phyloP scores from a whole-genome alignment of 495 filamentous ascomycete species.

The Geopyxis carbonaria region DNA sequence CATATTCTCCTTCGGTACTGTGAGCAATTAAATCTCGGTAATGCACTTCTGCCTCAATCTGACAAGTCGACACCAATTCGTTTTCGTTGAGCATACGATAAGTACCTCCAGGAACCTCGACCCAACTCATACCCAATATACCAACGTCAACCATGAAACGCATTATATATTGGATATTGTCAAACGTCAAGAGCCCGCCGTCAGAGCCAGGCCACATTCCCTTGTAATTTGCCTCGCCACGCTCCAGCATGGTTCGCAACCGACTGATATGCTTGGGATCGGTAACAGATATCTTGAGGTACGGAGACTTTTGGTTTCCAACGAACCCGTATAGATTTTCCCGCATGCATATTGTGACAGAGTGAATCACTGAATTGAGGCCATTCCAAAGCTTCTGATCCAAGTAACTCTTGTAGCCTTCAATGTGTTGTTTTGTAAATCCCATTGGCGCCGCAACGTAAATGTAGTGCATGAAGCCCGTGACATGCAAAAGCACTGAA shows the following conservation, averaged over 20 bases:
- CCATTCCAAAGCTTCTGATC: slow-evolving; percentile 53
- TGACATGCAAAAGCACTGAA: slow-evolving; percentile 88
- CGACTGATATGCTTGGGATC: slow-evolving; percentile 66
- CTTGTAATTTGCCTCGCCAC: slow-evolving; percentile 68
- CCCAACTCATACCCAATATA: slow-evolving; percentile 94
- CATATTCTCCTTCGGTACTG: slow-evolving; percentile 83
- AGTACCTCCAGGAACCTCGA: slow-evolving; percentile 58
- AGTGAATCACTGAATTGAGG: slow-evolving; percentile 43
- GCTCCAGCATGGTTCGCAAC: slow-evolving; percentile 55
- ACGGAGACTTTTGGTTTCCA: slow-evolving; percentile 79
- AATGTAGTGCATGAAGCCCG: slow-evolving; percentile 88
- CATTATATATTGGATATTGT: slow-evolving; percentile 86
- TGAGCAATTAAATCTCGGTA: slow-evolving; percentile 76
- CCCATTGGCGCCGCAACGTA: slow-evolving; percentile 76
- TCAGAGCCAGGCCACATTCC: slow-evolving; percentile 65
- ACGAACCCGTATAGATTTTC: slow-evolving; percentile 88
- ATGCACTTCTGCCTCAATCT: slow-evolving; percentile 76
- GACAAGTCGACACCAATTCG: slow-evolving; percentile 71
- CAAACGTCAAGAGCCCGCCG: slow-evolving; percentile 63
- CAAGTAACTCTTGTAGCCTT: slow-evolving; percentile 55
- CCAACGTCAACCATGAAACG: slow-evolving; percentile 96
- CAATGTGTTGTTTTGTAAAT: slow-evolving; percentile 61
- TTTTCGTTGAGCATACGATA: slow-evolving; percentile 46
- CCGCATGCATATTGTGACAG: slow-evolving; percentile 57
- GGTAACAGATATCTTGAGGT: slow-evolving; percentile 77